A percentile compares a stretch with the other conserved stretches of the same genome.
Evolutionary conservation across 768 basidiomycete species (phyloP).

Genomic region (Tulasnella sp.): DNA sequence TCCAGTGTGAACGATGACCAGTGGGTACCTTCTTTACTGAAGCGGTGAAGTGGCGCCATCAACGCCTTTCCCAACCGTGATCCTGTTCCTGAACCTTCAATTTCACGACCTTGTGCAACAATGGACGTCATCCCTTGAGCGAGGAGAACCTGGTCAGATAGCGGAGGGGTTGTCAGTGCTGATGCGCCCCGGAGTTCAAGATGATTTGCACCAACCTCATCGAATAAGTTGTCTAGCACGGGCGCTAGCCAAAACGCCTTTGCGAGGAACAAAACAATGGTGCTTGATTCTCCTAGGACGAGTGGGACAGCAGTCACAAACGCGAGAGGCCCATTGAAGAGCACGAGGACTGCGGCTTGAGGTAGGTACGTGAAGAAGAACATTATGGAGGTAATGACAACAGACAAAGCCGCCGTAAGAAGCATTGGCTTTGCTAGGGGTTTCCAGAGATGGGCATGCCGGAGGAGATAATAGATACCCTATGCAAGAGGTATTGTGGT

Average conservation of each 20-base stretch:
- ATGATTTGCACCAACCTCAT: constrained; percentile 38
- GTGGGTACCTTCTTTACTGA: constrained; percentile 28
- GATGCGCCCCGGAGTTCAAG: background rate
- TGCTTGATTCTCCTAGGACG: constrained; percentile 44
- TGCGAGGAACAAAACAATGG: constrained; percentile 44
- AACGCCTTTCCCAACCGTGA: constrained; percentile 50
- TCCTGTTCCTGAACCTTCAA: constrained; percentile 35
- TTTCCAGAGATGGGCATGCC: constrained; percentile 30
- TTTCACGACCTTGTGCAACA: constrained; percentile 40
- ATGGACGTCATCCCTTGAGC: constrained; percentile 43
- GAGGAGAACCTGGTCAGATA: constrained; percentile 35
- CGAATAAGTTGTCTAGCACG: constrained; percentile 46
- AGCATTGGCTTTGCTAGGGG: constrained; percentile 28
- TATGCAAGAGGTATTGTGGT: background rate
- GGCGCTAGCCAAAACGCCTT: constrained; percentile 46
- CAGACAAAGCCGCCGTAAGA: constrained; percentile 26
- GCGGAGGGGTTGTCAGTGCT: background rate
- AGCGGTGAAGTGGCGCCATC: constrained; percentile 43
- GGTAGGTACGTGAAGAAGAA: constrained; percentile 62
- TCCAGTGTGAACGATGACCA: background rate
- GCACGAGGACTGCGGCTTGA: constrained; percentile 57
- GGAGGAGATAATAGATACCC: constrained; percentile 30
- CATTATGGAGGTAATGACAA: constrained; percentile 36
- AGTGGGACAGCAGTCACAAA: constrained; percentile 51
- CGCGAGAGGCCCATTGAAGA: constrained; percentile 62